Evolutionary conservation across 495 filamentous ascomycete genomes (phyloP).

Genomic region (Aspergillus wentii): DNA sequence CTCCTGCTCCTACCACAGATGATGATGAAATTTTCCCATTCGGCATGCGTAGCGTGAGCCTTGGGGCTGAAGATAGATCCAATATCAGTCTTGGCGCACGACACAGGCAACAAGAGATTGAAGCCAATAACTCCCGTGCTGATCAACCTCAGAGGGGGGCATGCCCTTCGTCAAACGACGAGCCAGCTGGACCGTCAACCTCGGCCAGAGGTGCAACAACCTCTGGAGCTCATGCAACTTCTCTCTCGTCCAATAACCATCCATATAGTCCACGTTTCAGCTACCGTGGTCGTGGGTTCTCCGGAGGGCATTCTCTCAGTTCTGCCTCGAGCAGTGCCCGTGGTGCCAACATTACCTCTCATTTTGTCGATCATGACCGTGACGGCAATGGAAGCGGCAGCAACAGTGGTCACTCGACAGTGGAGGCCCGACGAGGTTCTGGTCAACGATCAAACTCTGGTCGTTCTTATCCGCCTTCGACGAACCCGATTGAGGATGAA

Average conservation of each 20-base stretch:
- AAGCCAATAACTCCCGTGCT: slow-evolving; percentile 9
- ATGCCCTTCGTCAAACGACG: slow-evolving; percentile 23
- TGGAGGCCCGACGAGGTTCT: slow-evolving; percentile 31
- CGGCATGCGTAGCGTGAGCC: slow-evolving; percentile 69
- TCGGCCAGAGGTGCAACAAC: slow-evolving; percentile 26
- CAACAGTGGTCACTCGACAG: slow-evolving; percentile 38
- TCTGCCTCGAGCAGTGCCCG: slow-evolving; percentile 42
- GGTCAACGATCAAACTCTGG: slow-evolving; percentile 29
- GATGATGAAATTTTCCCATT: slow-evolving; percentile 57
- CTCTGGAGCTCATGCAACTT: slow-evolving; percentile 33
- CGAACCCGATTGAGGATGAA: slow-evolving; percentile 53
- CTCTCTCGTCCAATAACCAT: slow-evolving; percentile 28
- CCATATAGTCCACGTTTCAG: slow-evolving; percentile 39
- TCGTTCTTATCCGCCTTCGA: slow-evolving; percentile 28
- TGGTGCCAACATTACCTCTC: too few species aligned
- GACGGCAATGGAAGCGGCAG: slow-evolving; percentile 52
- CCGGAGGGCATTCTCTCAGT: slow-evolving; percentile 35
- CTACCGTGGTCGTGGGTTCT: slow-evolving; percentile 36
- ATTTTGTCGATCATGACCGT: slow-evolving; percentile 34
- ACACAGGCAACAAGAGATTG: slow-evolving; percentile 43
- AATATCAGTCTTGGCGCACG: slow-evolving; percentile 52
- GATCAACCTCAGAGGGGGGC: slow-evolving; percentile 24
- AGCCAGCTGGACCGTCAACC: slow-evolving; percentile 33
- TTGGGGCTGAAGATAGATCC: slow-evolving; percentile 64
- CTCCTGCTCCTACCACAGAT: slow-evolving; percentile 38